These are phyloP conservation scores for Trichoderma polysporum DNA, from an alignment of 2,329 filamentous ascomycete genomes.

Conservation along the genomic window DNA sequence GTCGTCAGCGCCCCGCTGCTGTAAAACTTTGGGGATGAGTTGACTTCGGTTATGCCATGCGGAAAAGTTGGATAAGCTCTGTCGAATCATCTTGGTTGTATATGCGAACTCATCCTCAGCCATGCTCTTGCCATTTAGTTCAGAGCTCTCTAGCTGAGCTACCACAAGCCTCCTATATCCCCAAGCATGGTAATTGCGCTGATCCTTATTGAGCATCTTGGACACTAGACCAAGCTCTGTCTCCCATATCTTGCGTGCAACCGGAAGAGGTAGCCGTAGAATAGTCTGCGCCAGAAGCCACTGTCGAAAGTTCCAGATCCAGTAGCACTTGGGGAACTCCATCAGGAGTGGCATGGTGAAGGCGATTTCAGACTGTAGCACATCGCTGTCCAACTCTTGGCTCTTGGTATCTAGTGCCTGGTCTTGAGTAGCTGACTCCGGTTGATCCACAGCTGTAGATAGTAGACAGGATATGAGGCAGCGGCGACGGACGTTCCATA, in stretches of 20 bases:
- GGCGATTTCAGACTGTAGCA: constrained; percentile 68
- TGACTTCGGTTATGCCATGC: constrained; percentile 92
- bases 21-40: constrained; percentile 73
- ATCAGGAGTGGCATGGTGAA: constrained; percentile 84
- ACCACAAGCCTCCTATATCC: constrained; percentile 82
- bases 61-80: constrained; percentile 92
- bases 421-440: constrained; percentile 44
- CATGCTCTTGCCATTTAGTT: constrained; percentile 59
- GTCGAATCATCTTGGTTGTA: constrained; percentile 81
- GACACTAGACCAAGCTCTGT: constrained; percentile 78
- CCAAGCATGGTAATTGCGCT: constrained; percentile 96
- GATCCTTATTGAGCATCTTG: constrained; percentile 86
- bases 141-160: constrained; percentile 64
- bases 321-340: constrained; percentile 94
- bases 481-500: constrained; percentile 84
- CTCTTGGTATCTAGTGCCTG: background rate
- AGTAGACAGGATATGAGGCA: constrained; percentile 62
- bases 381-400: constrained; percentile 53
- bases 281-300: constrained; percentile 80
- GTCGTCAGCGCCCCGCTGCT: constrained; percentile 66
- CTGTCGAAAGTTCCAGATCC: constrained; percentile 95
- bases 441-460: constrained; percentile 52
- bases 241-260: constrained; percentile 71
- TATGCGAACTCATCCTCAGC: constrained; percentile 82
- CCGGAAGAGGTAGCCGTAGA: constrained; percentile 53